Conservation (phyloP, 2,329 filamentous ascomycete genomes). For the Aspergillus candidus region DNA sequence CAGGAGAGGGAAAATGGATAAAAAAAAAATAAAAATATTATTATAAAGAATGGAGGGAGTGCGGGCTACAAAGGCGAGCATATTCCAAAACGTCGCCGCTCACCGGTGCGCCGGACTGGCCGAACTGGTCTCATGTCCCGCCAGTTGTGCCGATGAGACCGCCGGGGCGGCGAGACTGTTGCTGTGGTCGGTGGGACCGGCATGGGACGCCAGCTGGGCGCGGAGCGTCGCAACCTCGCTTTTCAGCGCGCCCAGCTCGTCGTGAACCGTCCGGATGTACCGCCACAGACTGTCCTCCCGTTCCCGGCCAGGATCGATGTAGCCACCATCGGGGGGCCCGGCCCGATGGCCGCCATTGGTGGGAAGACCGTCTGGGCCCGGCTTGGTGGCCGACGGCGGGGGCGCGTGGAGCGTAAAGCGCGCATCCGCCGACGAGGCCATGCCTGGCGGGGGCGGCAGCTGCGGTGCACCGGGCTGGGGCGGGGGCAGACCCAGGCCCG, state of each 20-base stretch:
- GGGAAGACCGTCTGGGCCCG: slow-evolving; percentile 22
- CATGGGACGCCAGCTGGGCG: slow-evolving; percentile 31
- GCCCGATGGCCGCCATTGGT: slow-evolving; percentile 15
- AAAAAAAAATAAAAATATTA: background rate
- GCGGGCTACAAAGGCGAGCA: background rate
- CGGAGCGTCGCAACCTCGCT: slow-evolving; percentile 38
- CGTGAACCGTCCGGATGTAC: slow-evolving; percentile 39
- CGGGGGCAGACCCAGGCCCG: slow-evolving; percentile 30
- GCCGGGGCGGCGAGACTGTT: slow-evolving; percentile 16
- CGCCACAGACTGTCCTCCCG: slow-evolving; percentile 39
- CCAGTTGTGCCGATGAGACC: slow-evolving; percentile 8
- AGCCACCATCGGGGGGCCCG: slow-evolving; percentile 17
- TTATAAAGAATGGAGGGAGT: background rate
- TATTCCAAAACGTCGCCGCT: background rate
- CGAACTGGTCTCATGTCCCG: slow-evolving; percentile 5
- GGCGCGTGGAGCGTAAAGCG: slow-evolving; percentile 40
- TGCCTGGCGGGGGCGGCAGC: slow-evolving; percentile 38
- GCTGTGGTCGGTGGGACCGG: slow-evolving; percentile 1
- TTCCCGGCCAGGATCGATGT: slow-evolving; percentile 26
- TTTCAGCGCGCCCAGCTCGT: slow-evolving; percentile 36
- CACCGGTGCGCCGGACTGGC: slow-evolving; percentile 13
- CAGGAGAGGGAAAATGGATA: no score
- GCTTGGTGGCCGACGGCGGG: slow-evolving; percentile 21
- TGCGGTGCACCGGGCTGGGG: slow-evolving; percentile 37
- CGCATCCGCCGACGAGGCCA: slow-evolving; percentile 36